Evolutionary conservation across 768 basidiomycete species (phyloP).

Genomic region (Phylloporus sp.): DNA sequence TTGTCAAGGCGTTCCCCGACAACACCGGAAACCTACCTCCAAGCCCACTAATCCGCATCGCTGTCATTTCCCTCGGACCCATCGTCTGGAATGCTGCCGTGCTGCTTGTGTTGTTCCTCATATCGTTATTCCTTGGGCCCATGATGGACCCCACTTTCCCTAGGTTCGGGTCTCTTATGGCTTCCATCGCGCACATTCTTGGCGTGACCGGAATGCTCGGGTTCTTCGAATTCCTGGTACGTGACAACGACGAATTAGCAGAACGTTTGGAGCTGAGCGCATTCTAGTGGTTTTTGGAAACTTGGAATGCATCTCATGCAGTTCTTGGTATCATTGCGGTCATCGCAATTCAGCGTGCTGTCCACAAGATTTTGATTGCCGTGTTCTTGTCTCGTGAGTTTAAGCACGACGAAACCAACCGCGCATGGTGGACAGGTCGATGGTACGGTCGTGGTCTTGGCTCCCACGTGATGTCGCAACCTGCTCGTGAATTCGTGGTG

Average conservation of each 20-base stretch:
- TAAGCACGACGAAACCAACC: conserved; percentile 98
- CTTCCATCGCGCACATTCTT: conserved; percentile 78
- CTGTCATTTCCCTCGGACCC: conserved; percentile 88
- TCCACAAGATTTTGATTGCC: conserved; percentile 91
- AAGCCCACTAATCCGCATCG: conserved; percentile 87
- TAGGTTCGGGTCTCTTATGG: conserved; percentile 89
- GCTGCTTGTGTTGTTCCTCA: conserved; percentile 79
- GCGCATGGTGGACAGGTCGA: conserved; percentile 98
- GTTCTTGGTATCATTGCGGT: conserved; percentile 90
- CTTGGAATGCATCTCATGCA: conserved; percentile 88
- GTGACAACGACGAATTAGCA: conserved; percentile 25
- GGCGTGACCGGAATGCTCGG: conserved; percentile 84
- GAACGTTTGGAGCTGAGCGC: conserved; percentile 11
- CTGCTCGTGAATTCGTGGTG: conserved; percentile 94
- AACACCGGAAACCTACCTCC: conserved; percentile 60
- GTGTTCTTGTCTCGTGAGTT: conserved; percentile 96
- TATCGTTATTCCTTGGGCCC: conserved; percentile 90
- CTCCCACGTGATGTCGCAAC: conserved; percentile 90
- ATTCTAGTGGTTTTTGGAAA: conserved; percentile 85
- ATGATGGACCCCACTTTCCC: conserved; percentile 80
- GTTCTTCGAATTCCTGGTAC: conserved; percentile 94
- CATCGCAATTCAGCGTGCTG: conserved; percentile 84
- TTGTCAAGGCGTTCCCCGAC: conserved; percentile 82
- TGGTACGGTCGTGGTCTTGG: conserved; percentile 97
- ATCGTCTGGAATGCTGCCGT: conserved; percentile 94